These are phyloP conservation scores for Xylariaceae sp. DNA, from an alignment of 2,329 filamentous ascomycete genomes.

Conservation along the genomic window DNA sequence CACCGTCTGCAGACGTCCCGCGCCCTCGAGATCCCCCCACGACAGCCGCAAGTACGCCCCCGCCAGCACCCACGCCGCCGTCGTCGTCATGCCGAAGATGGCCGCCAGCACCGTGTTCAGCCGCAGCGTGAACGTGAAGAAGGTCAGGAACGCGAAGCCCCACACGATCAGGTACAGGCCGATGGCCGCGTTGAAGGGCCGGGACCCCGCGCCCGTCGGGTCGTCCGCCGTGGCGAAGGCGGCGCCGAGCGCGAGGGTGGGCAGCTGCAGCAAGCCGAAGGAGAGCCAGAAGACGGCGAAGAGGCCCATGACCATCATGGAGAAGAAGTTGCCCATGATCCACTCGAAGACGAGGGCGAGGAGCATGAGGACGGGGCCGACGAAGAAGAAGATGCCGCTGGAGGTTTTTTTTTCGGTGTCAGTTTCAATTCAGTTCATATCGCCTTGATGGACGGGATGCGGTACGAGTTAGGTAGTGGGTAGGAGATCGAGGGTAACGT, in stretches of 20 bases:
- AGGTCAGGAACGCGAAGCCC: slow-evolving; percentile 48
- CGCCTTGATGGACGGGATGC: too few relatives aligned
- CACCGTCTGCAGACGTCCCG: slow-evolving; percentile 40
- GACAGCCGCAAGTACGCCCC: slow-evolving; percentile 46
- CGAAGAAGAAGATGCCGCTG: slow-evolving; percentile 35
- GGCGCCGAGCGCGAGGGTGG: slow-evolving; percentile 40
- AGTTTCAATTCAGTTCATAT: too few relatives aligned
- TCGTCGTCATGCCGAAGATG: slow-evolving; percentile 44
- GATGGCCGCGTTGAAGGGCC: slow-evolving; percentile 45
- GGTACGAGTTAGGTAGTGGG: not conserved
- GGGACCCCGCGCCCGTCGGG: slow-evolving; percentile 37
- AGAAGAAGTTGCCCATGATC: slow-evolving; percentile 47
- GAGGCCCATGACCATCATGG: slow-evolving; percentile 49
- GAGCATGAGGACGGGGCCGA: slow-evolving; percentile 44
- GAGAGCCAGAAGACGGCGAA: slow-evolving; percentile 48
- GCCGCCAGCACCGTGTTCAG: slow-evolving; percentile 45
- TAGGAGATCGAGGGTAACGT: slow-evolving; percentile 8
- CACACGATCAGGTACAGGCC: slow-evolving; percentile 47
- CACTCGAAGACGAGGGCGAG: slow-evolving; percentile 47
- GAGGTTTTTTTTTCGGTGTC: too few relatives aligned
- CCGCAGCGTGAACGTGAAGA: slow-evolving; percentile 46
- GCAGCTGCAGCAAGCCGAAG: slow-evolving; percentile 48
- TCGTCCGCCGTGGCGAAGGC: slow-evolving; percentile 40
- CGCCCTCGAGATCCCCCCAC: slow-evolving; percentile 37
- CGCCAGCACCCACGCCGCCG: slow-evolving; percentile 40